phyloP scores from a whole-genome alignment of 2,329 filamentous ascomycete genomes.

The Alternaria sp. region DNA sequence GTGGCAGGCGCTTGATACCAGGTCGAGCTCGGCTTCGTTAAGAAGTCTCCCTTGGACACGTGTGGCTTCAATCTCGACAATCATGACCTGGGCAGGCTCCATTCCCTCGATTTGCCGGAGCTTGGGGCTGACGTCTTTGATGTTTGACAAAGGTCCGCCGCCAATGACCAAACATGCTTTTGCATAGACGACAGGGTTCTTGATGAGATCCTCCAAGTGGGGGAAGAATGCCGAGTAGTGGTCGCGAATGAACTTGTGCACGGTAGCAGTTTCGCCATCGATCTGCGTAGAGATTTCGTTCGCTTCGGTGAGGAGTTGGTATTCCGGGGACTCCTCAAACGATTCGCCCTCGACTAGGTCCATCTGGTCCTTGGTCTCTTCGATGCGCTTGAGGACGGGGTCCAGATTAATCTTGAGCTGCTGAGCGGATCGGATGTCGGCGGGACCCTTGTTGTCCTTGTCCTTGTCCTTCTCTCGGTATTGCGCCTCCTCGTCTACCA shows the following conservation, averaged over 20 bases:
- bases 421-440: slow-evolving; percentile 80
- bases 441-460: slow-evolving; percentile 73
- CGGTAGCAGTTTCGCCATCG: slow-evolving; percentile 87
- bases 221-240: slow-evolving; percentile 95
- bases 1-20: slow-evolving; percentile 79
- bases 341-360: slow-evolving; percentile 75
- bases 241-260: slow-evolving; percentile 96
- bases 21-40: slow-evolving; percentile 74
- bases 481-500: slow-evolving; percentile 68
- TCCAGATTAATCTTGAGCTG: slow-evolving; percentile 82
- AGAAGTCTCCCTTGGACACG: slow-evolving; percentile 85
- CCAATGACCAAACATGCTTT: slow-evolving; percentile 93
- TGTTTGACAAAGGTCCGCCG: slow-evolving; percentile 89
- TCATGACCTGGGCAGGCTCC: slow-evolving; percentile 91
- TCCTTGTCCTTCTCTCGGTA: slow-evolving; percentile 64
- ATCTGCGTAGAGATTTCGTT: slow-evolving; percentile 92
- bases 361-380: slow-evolving; percentile 67
- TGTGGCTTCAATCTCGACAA: slow-evolving; percentile 92
- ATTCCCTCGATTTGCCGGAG: slow-evolving; percentile 75
- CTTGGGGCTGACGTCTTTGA: slow-evolving; percentile 79
- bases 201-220: slow-evolving; percentile 87
- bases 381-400: slow-evolving; percentile 74
- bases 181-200: slow-evolving; percentile 92
- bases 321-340: slow-evolving; percentile 91
- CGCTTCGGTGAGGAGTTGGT: slow-evolving; percentile 85